Conservation (phyloP, 768 basidiomycete species). For the Cantharellus cinnabarinus region DNA sequence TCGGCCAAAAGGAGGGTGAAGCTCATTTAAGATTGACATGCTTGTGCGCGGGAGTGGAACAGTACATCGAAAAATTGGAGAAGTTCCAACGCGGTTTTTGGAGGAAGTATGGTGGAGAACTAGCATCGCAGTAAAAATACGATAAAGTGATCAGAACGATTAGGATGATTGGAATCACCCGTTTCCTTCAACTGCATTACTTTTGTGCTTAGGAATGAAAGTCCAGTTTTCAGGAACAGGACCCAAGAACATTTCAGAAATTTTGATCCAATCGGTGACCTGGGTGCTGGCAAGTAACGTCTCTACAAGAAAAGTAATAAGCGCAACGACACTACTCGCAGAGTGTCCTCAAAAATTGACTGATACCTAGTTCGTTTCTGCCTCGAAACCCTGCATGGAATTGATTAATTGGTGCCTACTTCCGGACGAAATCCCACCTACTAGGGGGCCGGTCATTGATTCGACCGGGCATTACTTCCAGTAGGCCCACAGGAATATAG, state of each 20-base stretch:
- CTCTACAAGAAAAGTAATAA: conserved; percentile 22
- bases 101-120: conserved; percentile 21
- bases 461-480: conserved; percentile 57
- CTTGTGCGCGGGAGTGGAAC: conserved; percentile 83
- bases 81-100: conserved; percentile 45
- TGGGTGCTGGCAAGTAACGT: conserved; percentile 62
- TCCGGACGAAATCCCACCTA: background rate
- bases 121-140: too few relatives aligned
- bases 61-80: conserved; percentile 74
- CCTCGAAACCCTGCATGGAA: conserved; percentile 47
- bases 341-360: background rate
- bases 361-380: conserved; percentile 62
- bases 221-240: conserved; percentile 63
- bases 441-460: conserved; percentile 72
- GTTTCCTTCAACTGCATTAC: conserved; percentile 51
- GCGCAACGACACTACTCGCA: background rate
- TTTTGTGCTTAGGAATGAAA: conserved; percentile 89
- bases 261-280: conserved; percentile 75
- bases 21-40: conserved; percentile 88
- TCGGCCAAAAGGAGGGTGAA: conserved; percentile 81
- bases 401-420: background rate
- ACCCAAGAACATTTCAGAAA: conserved; percentile 90
- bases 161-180: conserved; percentile 19
- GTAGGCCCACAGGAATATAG: conserved; percentile 82
- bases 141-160: too few relatives aligned